Percentiles rank a stretch among this genome's conserved stretches.
Conservation (phyloP, 345 rosid genomes). For the Raphanus raphanistrum region DNA sequence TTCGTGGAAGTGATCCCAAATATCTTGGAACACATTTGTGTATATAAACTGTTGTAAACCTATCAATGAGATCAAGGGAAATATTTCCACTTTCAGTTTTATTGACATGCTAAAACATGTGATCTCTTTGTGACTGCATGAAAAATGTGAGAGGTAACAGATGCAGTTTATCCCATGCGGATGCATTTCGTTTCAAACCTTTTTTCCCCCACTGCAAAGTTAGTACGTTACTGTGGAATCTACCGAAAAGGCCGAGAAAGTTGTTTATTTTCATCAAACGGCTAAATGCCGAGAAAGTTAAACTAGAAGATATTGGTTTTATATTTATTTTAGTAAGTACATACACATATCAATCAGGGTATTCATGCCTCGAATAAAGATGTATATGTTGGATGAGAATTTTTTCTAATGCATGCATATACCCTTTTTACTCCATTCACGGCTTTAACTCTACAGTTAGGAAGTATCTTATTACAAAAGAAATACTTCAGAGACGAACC, state of each 20-base stretch:
- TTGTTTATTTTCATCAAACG: no score
- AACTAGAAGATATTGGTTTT: background rate
- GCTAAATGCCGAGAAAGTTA: background rate
- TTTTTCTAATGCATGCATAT: background rate
- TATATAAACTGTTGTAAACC: background rate
- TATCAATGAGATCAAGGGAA: background rate
- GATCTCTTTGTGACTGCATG: constrained; percentile 18
- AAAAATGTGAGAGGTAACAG: constrained; percentile 14
- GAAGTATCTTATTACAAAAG: background rate
- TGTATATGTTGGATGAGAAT: background rate
- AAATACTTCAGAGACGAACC: background rate
- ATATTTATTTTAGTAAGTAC: background rate
- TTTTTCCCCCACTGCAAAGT: background rate
- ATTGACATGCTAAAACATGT: constrained; percentile 24
- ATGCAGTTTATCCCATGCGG: background rate
- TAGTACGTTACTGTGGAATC: background rate
- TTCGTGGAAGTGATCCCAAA: no score
- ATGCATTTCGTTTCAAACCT: constrained; percentile 22
- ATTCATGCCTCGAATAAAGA: background rate
- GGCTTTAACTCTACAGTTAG: background rate
- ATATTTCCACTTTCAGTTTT: background rate
- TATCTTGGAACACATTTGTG: no score
- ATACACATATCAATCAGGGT: background rate
- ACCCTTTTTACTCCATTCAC: background rate
- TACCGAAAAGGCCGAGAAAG: background rate